These are phyloP conservation scores for Lasiodiplodia gonubiensis DNA, from an alignment of 2,329 filamentous ascomycete genomes.

Conservation along the genomic window DNA sequence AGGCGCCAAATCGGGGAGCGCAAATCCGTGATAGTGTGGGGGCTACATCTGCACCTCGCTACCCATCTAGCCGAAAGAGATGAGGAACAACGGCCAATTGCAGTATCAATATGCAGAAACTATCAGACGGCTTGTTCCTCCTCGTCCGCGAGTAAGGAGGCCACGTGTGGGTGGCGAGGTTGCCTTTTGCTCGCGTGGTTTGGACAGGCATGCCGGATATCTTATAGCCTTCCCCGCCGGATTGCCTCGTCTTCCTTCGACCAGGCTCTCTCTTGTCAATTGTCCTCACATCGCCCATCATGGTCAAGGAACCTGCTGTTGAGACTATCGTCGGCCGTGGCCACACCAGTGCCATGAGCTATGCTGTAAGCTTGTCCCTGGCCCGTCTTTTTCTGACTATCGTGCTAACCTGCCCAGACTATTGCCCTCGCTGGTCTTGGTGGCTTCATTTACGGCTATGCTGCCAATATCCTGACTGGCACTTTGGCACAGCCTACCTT, in stretches of 20 bases:
- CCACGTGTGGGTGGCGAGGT: slow-evolving; percentile 13
- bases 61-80: background rate
- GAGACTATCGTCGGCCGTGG: background rate
- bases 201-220: background rate
- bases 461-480: slow-evolving; percentile 39
- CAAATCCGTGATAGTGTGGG: background rate
- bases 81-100: slow-evolving; percentile 1
- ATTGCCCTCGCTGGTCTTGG: slow-evolving; percentile 34
- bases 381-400: background rate
- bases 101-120: background rate
- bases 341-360: slow-evolving; percentile 10
- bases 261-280: background rate
- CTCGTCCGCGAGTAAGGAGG: slow-evolving; percentile 1
- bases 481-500: slow-evolving; percentile 40
- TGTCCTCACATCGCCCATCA: background rate
- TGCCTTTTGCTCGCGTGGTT: background rate
- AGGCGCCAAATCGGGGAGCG: background rate
- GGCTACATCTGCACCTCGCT: background rate
- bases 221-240: slow-evolving; percentile 8
- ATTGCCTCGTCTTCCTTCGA: background rate
- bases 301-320: background rate
- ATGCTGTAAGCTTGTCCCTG: background rate
- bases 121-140: background rate
- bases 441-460: slow-evolving; percentile 40
- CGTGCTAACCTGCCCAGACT: background rate